These are phyloP conservation scores for Kwoniella newhampshirensis DNA, from an alignment of 768 basidiomycete species.

Conservation along the genomic window DNA sequence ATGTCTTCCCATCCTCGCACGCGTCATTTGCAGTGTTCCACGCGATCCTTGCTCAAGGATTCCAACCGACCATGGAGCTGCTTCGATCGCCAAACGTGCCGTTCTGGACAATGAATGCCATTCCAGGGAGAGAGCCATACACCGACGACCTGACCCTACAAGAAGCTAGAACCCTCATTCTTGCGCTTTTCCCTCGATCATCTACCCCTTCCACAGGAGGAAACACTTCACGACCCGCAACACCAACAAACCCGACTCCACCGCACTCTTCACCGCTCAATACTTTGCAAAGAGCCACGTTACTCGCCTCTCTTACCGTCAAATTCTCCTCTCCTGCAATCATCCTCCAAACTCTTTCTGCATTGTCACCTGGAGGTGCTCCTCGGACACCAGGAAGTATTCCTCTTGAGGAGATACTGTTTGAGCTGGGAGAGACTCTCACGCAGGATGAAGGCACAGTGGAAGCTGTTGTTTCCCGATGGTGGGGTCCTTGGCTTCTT, in stretches of 20 bases:
- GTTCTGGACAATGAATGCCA: conserved; percentile 39
- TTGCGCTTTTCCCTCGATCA: conserved; percentile 45
- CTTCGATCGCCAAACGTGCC: conserved; percentile 34
- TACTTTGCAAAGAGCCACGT: conserved; percentile 35
- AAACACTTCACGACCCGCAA: conserved; percentile 28
- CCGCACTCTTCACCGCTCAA: conserved; percentile 42
- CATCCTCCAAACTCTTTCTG: conserved; percentile 49
- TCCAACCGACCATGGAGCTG: conserved; percentile 40
- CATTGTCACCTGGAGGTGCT: conserved; percentile 48
- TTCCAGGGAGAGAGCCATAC: conserved; percentile 27
- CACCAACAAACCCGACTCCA: conserved; percentile 47
- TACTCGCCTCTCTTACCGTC: conserved; percentile 40
- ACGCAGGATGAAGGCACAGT: conserved; percentile 51
- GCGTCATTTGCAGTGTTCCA: conserved; percentile 31
- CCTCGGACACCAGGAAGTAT: conserved; percentile 41
- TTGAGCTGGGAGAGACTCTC: conserved; percentile 52
- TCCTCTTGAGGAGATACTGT: conserved; percentile 48
- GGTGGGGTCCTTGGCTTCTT: conserved; percentile 47
- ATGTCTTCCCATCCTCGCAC: conserved; percentile 35
- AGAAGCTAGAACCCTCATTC: conserved; percentile 47
- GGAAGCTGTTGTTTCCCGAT: conserved; percentile 45
- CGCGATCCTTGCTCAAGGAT: conserved; percentile 33
- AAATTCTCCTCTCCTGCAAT: conserved; percentile 51
- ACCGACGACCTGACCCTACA: conserved; percentile 45
- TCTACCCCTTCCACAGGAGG: conserved; percentile 28